Base-by-base conservation (phyloP, 768 basidiomycete genomes). In the Leucogyrophana mollusca region DNA sequence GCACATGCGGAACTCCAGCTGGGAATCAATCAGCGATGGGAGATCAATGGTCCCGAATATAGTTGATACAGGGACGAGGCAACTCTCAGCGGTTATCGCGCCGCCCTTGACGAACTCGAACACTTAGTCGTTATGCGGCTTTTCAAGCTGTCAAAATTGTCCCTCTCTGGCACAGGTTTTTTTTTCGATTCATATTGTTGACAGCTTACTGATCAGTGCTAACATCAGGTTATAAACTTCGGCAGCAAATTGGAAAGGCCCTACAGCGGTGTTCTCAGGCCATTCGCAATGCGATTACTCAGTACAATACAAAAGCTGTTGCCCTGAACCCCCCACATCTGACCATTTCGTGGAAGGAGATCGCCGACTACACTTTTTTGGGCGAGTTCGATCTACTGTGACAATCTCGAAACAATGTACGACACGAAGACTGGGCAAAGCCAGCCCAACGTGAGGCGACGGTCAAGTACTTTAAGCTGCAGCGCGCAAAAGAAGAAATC, bases 81-180 rank as follows among this genome's bases (percentile, higher is more conserved):
- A 4, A 1, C 18, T 2, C 16, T 39, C 3, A 9, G 24, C 16
- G 34, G 33, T 17, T 34, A 45, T 35, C 16, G 20, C 10, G n/a
- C 8, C 5, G 32, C 17, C 1, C 32, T 65, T 6, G 61, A 64
- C 24, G 45, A 60, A 9, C 52, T 68, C 4, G 57, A 68, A 30
- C 50, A 52, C 5, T 51, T 65, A 1, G 64, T 66, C 2, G 56
- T 65, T 0, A 62, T 60, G 45, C 42, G 59, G 1, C 38, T 66
- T 7, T 57, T 66, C 42, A 60, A 68, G 46, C 45, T 67, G 5
- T 41, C 47, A 10, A 67, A 64, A 48, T 36, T 58, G 11, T 53
- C 52, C 25, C 34, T 60, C 32, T 50, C 45, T 11, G 56, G 54
- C 17, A 52, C 51, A 2, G 53, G 62, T 61, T 39, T 30, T 30